Percentiles rank a stretch among this genome's conserved stretches.
phyloP scores from a whole-genome alignment of 768 basidiomycete species.

The Macrolepiota dolichaula region DNA sequence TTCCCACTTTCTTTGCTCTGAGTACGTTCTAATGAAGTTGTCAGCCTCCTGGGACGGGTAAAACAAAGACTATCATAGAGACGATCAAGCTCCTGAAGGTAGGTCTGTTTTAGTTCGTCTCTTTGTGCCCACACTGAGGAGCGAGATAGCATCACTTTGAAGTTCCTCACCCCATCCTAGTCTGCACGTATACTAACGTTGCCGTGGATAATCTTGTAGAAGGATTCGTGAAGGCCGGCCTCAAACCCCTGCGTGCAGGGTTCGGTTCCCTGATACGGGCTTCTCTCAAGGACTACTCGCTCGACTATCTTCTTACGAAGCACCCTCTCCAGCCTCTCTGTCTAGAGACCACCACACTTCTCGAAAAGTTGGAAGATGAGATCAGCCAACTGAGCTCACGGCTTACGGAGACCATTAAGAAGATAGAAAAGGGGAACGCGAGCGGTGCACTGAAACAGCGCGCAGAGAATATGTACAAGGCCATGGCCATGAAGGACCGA shows the following conservation, averaged over 20 bases:
- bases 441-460: slow-evolving; percentile 17
- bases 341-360: slow-evolving; percentile 30
- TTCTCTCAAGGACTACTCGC: slow-evolving; percentile 52
- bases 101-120: neutral
- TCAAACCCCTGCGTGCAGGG: slow-evolving; percentile 79
- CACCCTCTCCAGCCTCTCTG: slow-evolving; percentile 55
- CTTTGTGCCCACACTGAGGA: neutral
- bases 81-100: slow-evolving; percentile 79
- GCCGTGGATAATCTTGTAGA: slow-evolving; percentile 91
- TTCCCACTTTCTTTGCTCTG: neutral
- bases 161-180: slow-evolving; percentile 78
- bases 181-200: slow-evolving; percentile 93
- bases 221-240: slow-evolving; percentile 54
- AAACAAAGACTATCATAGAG: slow-evolving; percentile 91
- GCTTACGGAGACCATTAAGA: slow-evolving; percentile 17
- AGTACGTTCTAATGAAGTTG: slow-evolving; percentile 1
- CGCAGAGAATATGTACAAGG: slow-evolving; percentile 29
- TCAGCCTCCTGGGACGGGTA: slow-evolving; percentile 90
- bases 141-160: slow-evolving; percentile 67
- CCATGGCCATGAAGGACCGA: slow-evolving; percentile 24
- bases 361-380: slow-evolving; percentile 17
- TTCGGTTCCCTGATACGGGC: slow-evolving; percentile 55
- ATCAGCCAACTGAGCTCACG: slow-evolving; percentile 16
- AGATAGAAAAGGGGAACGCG: slow-evolving; percentile 13
- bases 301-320: slow-evolving; percentile 57